These are phyloP conservation scores for Phanerodontia chrysosporium DNA, from an alignment of 768 basidiomycete genomes.

Conservation along the genomic window DNA sequence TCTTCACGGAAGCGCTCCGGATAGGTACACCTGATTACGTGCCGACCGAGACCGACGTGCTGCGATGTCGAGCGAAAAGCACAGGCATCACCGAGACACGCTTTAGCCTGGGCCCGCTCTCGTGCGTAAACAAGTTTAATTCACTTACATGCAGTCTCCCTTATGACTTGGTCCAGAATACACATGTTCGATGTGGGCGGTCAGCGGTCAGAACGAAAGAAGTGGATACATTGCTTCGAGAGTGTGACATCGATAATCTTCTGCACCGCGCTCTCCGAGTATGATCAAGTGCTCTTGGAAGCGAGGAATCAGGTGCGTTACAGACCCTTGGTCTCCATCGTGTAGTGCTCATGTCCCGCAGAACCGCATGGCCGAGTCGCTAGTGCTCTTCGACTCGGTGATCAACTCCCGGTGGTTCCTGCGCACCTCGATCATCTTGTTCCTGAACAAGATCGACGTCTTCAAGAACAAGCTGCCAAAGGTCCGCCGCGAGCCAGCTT, in stretches of 20 bases:
- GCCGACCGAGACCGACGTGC: constrained; percentile 82
- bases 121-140: constrained; percentile 19
- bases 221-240: constrained; percentile 67
- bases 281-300: constrained; percentile 69
- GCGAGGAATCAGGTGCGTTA: constrained; percentile 59
- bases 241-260: constrained; percentile 80
- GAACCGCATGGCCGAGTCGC: constrained; percentile 75
- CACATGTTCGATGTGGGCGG: constrained; percentile 79
- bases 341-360: constrained; percentile 21
- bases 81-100: constrained; percentile 89
- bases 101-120: constrained; percentile 60
- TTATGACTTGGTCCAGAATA: constrained; percentile 30
- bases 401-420: constrained; percentile 81
- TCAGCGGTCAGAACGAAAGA: constrained; percentile 57
- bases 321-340: background rate
- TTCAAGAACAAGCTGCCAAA: constrained; percentile 73
- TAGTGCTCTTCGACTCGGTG: constrained; percentile 71
- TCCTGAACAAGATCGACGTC: constrained; percentile 71
- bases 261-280: constrained; percentile 71
- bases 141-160: background rate
- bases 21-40: constrained; percentile 80
- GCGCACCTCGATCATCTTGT: constrained; percentile 60
- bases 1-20: constrained; percentile 80
- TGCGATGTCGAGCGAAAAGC: constrained; percentile 85
- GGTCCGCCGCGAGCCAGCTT: constrained; percentile 16